Percentiles rank a stretch among this genome's conserved stretches.
These are phyloP conservation scores for Leccinum incarnatum DNA, from an alignment of 768 basidiomycete species.

Conservation along the genomic window DNA sequence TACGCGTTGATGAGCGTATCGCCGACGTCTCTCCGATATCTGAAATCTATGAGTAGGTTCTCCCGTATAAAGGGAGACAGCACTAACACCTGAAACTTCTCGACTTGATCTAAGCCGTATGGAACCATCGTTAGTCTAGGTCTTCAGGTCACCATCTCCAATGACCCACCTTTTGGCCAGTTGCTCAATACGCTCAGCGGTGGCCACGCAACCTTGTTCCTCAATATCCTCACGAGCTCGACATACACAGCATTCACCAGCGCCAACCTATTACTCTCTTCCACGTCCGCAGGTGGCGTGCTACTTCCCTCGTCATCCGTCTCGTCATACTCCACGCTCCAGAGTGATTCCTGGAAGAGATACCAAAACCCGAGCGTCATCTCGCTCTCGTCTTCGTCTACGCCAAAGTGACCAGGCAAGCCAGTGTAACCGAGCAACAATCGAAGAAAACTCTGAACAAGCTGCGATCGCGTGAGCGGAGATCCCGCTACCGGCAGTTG, in stretches of 20 bases:
- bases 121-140: constrained; percentile 8
- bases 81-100: constrained; percentile 75
- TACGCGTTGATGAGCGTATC: constrained; percentile 89
- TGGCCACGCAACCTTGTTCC: constrained; percentile 78
- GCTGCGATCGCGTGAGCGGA: constrained; percentile 42
- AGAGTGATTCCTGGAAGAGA: constrained; percentile 82
- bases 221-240: constrained; percentile 68
- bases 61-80: neutral
- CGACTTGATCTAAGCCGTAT: constrained; percentile 59
- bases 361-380: constrained; percentile 90
- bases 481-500: constrained; percentile 35
- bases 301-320: constrained; percentile 30
- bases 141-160: neutral
- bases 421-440: constrained; percentile 73
- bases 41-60: constrained; percentile 27
- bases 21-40: constrained; percentile 82
- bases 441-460: constrained; percentile 69
- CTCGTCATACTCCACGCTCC: constrained; percentile 59
- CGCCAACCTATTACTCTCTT: constrained; percentile 40
- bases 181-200: constrained; percentile 36
- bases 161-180: constrained; percentile 67
- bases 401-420: constrained; percentile 71
- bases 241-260: constrained; percentile 76
- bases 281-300: constrained; percentile 17
- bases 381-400: constrained; percentile 87